Evolutionary conservation across 371 early-diverging fungal species (phyloP).

Genomic region (Saksenaea vasiformis): DNA sequence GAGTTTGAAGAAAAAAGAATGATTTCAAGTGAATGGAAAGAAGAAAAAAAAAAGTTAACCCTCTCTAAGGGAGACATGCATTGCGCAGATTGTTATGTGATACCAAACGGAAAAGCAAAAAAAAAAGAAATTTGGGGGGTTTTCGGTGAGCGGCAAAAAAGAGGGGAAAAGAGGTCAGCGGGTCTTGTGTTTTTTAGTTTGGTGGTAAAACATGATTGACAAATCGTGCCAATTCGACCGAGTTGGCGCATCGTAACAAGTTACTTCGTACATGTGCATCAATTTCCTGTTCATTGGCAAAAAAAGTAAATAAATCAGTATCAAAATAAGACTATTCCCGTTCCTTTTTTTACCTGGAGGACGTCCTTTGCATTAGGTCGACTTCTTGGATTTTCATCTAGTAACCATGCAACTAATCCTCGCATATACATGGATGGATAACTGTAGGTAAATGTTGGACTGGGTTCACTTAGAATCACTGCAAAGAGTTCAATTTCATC

Average conservation of each 20-base stretch:
- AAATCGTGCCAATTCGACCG: conserved; percentile 29
- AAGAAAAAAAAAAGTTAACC: too few species aligned
- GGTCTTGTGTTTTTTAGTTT: conserved; percentile 10
- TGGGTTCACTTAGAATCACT: conserved; percentile 42
- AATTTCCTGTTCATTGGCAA: background rate
- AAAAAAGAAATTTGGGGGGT: background rate
- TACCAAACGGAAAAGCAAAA: background rate
- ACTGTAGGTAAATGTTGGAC: conserved; percentile 52
- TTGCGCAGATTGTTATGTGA: conserved; percentile 1
- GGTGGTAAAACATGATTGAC: conserved; percentile 32
- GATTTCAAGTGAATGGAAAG: too few species aligned
- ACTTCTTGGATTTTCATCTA: conserved; percentile 44
- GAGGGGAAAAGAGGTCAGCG: background rate
- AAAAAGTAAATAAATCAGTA: background rate
- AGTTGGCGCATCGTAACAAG: conserved; percentile 26
- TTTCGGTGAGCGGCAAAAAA: background rate
- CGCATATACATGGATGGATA: conserved; percentile 57
- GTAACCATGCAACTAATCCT: conserved; percentile 52
- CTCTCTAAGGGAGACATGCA: background rate
- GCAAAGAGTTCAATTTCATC: conserved; percentile 51
- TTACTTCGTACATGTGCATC: conserved; percentile 31
- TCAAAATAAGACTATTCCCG: background rate
- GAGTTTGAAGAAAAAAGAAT: too few species aligned
- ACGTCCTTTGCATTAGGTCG: conserved; percentile 48
- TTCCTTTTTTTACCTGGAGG: conserved; percentile 22